Base-by-base conservation (phyloP, 202 grass and related monocot genomes). In the Saccharum hybrid region DNA sequence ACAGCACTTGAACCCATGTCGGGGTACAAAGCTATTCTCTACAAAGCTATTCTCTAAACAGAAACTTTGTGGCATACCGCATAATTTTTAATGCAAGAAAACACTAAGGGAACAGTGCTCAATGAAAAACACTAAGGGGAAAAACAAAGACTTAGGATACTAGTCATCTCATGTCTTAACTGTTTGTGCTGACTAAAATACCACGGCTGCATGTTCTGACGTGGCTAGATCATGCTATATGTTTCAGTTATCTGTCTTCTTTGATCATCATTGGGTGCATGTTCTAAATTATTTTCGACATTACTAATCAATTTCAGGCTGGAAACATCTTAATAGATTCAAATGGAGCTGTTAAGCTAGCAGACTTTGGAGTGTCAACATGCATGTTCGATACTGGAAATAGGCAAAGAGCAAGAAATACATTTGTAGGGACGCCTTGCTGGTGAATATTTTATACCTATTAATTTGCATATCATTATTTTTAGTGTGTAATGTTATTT, bases 331-430 rank as follows among this genome's bases (percentile, higher is more conserved):
- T 99, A 89, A 86, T 99, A 90, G 93, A 96, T 95, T 80, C 66
- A 74, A 92, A 92, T 88, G 96, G 96, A 90, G 84, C 88, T 92
- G 93, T 96, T 81, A 99, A 94, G 83, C 86, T 99, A 83, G 96
- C 54, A 78, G 96, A 99, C 59, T 99, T 92, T 84, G 96, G 96
- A 67, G 96, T 99, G 40, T 99, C 96, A 42, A 91, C 93, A 33
- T 96, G 91, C 84, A 94, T 99, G 96, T 99, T 96, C 52, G 96
- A 99, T 81, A 94, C 96, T 41, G 96, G 96, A 80, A 94, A 99
- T 85, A 92, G 96, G 70, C 96, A 94, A 82, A 75, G 96, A 11
- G 89, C 91, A 69, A 90, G 96, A 86, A 99, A 92, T 90, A 99
- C 96, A 54, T 99, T 99, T 86, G 96, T 96, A 72, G 96, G 96